A percentile compares a stretch with the other conserved stretches of the same genome.
Conservation (phyloP, 148 eudicot genomes). For the Nepenthes gracilis region DNA sequence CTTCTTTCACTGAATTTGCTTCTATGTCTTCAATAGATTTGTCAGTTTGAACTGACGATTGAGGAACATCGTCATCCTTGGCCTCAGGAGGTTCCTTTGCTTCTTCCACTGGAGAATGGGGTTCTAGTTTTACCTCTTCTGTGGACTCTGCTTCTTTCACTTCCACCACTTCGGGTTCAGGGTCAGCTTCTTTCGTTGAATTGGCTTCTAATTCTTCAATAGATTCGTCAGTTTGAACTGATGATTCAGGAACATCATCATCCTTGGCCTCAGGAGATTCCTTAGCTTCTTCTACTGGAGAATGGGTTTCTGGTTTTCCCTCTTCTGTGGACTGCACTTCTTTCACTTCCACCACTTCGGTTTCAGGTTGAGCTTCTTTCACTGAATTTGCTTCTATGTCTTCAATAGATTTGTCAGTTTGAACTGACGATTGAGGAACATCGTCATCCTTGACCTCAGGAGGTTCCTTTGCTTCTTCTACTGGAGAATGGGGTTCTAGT, state of each 20-base stretch:
- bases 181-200: constrained; percentile 13
- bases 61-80: constrained; percentile 9
- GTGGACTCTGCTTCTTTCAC: not conserved
- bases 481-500: not conserved
- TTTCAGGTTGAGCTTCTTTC: constrained; percentile 12
- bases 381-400: constrained; percentile 10
- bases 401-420: constrained; percentile 5
- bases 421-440: constrained; percentile 4
- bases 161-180: constrained; percentile 9
- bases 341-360: constrained; percentile 9
- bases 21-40: constrained; percentile 4
- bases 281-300: constrained; percentile 11
- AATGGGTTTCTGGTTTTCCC: constrained; percentile 2
- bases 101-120: constrained; percentile 8
- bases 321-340: not conserved
- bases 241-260: constrained; percentile 9
- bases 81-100: constrained; percentile 8
- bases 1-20: constrained; percentile 13
- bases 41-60: constrained; percentile 10
- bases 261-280: constrained; percentile 9
- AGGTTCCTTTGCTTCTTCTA: constrained; percentile 12
- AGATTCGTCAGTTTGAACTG: constrained; percentile 5
- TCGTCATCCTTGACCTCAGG: constrained; percentile 7
- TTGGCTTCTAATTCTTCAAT: constrained; percentile 9
- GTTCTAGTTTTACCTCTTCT: not conserved